These are phyloP conservation scores for Ophiostoma pallidulum DNA, from an alignment of 2,329 filamentous ascomycete genomes.

Conservation along the genomic window DNA sequence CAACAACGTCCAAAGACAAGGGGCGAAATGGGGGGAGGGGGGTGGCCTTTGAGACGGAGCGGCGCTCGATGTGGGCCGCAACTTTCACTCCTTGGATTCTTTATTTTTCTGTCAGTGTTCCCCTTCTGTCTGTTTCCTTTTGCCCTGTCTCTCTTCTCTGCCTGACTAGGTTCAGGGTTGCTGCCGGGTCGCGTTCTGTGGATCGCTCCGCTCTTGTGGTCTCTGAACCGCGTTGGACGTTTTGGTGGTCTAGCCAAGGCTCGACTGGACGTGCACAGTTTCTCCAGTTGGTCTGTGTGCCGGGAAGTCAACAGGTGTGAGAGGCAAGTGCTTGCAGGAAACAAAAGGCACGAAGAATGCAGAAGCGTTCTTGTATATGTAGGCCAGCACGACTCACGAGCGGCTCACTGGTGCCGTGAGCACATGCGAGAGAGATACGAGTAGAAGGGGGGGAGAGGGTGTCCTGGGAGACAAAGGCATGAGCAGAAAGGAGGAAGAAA, in stretches of 20 bases:
- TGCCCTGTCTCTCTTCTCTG: background rate
- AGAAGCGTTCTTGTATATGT: too few species aligned
- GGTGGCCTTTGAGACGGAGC: slow-evolving; percentile 9
- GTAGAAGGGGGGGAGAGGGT: too few species aligned
- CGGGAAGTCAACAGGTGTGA: background rate
- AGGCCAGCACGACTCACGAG: background rate
- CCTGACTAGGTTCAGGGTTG: slow-evolving; percentile 13
- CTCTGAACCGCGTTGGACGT: slow-evolving; percentile 2
- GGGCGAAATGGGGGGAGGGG: slow-evolving; percentile 9
- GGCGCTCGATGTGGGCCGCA: slow-evolving; percentile 11
- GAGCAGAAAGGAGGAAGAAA: background rate
- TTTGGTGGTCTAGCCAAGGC: slow-evolving; percentile 5
- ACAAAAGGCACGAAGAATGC: background rate
- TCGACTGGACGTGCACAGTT: slow-evolving; percentile 7
- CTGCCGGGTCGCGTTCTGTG: slow-evolving; percentile 14
- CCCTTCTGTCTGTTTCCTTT: background rate
- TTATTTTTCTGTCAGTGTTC: slow-evolving; percentile 1
- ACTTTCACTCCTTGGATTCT: slow-evolving; percentile 6
- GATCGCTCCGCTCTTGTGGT: slow-evolving; percentile 2
- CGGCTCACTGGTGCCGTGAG: background rate
- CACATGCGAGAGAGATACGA: background rate
- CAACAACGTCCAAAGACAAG: too few species aligned
- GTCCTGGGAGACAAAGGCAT: too few species aligned
- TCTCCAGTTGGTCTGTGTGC: slow-evolving; percentile 6
- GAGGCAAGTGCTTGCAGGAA: background rate